A percentile compares a stretch with the other conserved stretches of the same genome.
Evolutionary conservation across 1,139 yeast genomes (phyloP).

Genomic region (Taphrina confusa): DNA sequence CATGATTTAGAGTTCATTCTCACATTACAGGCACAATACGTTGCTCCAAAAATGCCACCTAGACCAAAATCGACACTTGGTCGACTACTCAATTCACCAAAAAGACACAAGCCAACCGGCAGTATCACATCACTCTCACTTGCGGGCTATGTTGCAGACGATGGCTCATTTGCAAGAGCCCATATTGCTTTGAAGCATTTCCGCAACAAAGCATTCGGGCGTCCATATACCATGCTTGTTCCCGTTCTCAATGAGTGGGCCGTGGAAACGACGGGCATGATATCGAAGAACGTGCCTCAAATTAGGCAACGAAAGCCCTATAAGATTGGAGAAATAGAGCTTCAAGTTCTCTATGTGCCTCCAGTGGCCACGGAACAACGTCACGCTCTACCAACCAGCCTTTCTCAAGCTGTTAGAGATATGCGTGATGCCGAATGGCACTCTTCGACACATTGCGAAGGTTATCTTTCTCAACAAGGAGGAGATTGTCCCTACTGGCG

Average conservation of each 20-base stretch:
- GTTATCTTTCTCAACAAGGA: conserved; percentile 74
- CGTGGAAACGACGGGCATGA: conserved; percentile 39
- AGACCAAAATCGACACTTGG: conserved; percentile 27
- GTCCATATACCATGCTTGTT: conserved; percentile 33
- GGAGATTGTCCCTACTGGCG: conserved; percentile 74
- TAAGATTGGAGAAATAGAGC: conserved; percentile 35
- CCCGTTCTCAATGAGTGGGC: conserved; percentile 41
- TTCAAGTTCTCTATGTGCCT: conserved; percentile 35
- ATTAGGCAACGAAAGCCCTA: conserved; percentile 30
- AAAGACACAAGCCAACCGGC: conserved; percentile 28
- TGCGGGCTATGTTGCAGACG: conserved; percentile 31
- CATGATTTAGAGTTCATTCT: conserved; percentile 67
- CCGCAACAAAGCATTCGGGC: conserved; percentile 34
- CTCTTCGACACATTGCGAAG: conserved; percentile 50
- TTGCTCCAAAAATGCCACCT: conserved; percentile 15
- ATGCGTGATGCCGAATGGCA: conserved; percentile 39
- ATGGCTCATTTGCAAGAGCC: conserved; percentile 35
- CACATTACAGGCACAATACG: conserved; percentile 61
- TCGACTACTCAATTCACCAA: conserved; percentile 29
- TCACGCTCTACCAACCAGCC: conserved; percentile 34
- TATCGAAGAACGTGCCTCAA: conserved; percentile 13
- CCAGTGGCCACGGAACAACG: conserved; percentile 20
- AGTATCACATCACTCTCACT: conserved; percentile 26
- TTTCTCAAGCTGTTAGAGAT: conserved; percentile 37
- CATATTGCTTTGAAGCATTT: conserved; percentile 33